Conservation (phyloP, 345 rosid species). For the Stellera chamaejasme region DNA sequence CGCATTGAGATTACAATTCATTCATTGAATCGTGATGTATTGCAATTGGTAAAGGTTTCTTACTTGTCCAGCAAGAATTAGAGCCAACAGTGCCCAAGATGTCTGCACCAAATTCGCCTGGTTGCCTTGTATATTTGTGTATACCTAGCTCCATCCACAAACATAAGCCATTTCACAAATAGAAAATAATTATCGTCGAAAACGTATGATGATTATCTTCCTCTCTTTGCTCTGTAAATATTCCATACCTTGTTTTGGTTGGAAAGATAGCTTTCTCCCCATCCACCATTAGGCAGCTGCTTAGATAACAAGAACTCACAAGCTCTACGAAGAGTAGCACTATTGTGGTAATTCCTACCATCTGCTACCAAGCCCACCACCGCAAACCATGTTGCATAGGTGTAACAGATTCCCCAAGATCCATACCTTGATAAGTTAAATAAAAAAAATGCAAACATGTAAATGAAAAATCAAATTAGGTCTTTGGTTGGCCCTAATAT, state of each 20-base stretch:
- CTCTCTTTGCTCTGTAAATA: too few relatives aligned
- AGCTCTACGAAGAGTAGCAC: slow-evolving; percentile 35
- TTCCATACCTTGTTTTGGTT: slow-evolving; percentile 32
- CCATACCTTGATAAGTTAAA: slow-evolving; percentile 37
- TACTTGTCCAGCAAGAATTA: slow-evolving; percentile 44
- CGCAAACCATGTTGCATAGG: slow-evolving; percentile 49
- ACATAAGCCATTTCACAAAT: background rate
- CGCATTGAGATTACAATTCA: background rate
- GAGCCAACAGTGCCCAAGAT: slow-evolving; percentile 41
- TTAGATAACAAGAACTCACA: slow-evolving; percentile 39
- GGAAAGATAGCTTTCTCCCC: slow-evolving; percentile 68
- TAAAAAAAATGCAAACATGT: too few relatives aligned
- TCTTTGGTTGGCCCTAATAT: background rate
- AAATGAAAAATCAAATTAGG: background rate
- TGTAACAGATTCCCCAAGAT: slow-evolving; percentile 66
- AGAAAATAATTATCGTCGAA: too few relatives aligned
- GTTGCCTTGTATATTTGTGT: slow-evolving; percentile 32
- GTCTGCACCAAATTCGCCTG: slow-evolving; percentile 42
- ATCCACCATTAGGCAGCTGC: slow-evolving; percentile 51
- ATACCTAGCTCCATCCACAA: slow-evolving; percentile 16
- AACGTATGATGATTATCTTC: too few relatives aligned
- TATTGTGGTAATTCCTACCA: slow-evolving; percentile 27
- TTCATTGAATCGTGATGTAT: background rate
- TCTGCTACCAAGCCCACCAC: slow-evolving; percentile 43
- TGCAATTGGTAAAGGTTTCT: too few relatives aligned